These are phyloP conservation scores for Solanum lycopersicoides DNA, from an alignment of 257 asterid species.

Conservation along the genomic window DNA sequence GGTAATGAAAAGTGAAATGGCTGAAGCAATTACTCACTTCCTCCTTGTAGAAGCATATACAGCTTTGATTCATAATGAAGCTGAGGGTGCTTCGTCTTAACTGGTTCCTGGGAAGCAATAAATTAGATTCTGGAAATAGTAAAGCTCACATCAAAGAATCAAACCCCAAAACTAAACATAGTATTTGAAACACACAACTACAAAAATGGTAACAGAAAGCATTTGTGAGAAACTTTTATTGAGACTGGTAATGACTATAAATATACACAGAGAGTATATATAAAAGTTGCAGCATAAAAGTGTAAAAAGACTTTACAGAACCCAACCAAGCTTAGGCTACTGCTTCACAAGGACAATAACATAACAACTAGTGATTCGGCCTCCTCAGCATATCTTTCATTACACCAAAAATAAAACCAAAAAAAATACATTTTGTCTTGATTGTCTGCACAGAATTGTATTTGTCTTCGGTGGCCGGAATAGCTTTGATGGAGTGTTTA, in stretches of 20 bases:
- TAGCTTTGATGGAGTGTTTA: not conserved
- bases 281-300: not conserved
- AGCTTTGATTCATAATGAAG: conserved; percentile 85
- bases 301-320: not conserved
- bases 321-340: not conserved
- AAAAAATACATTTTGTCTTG: not conserved
- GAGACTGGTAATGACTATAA: not conserved
- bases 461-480: not conserved
- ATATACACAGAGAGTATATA: not conserved
- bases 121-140: not conserved
- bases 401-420: not conserved
- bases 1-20: not conserved
- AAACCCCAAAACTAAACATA: not conserved
- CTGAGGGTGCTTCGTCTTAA: conserved; percentile 83
- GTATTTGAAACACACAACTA: not conserved
- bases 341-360: not conserved
- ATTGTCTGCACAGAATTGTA: not conserved
- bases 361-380: not conserved
- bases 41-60: conserved; percentile 89
- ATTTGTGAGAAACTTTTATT: not conserved
- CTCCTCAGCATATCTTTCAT: not conserved
- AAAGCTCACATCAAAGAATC: not conserved
- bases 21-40: conserved; percentile 44
- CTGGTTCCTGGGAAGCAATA: conserved; percentile 49
- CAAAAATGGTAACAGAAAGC: not conserved